Conservation (phyloP, 2,329 filamentous ascomycete species). For the Fusarium sp. region DNA sequence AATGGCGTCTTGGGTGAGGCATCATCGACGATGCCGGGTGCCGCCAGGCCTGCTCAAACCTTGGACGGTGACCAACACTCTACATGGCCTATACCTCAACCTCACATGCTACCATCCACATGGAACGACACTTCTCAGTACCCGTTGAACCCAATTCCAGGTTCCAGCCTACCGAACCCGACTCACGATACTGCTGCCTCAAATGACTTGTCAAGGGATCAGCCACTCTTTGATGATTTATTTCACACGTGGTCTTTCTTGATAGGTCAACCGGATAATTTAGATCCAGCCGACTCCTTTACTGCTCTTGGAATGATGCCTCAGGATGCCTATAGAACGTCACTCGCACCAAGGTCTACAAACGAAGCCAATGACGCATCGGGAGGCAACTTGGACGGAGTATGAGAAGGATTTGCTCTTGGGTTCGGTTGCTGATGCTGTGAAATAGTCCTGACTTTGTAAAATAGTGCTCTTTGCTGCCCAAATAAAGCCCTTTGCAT, state of each 20-base stretch:
- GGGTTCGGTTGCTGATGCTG: neutral
- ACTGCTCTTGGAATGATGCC: neutral
- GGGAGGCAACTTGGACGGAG: neutral
- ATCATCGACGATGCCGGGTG: neutral
- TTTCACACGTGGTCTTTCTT: neutral
- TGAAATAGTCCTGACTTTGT: neutral
- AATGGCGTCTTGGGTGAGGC: neutral
- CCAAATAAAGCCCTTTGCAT: too few species aligned
- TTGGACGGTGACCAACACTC: neutral
- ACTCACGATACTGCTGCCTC: neutral
- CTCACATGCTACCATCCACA: neutral
- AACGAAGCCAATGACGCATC: neutral
- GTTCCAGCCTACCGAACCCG: neutral
- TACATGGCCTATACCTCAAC: neutral
- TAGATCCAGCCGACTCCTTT: neutral
- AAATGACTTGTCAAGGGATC: neutral
- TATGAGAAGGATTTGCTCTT: neutral
- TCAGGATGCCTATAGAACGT: neutral
- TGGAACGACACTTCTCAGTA: neutral
- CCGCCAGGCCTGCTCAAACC: neutral
- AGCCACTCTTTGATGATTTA: neutral
- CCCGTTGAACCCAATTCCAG: neutral
- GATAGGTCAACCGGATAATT: neutral
- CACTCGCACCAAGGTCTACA: neutral
- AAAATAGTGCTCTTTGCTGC: too few species aligned